Evolutionary conservation across 306 rosid species (phyloP), one percentile per base, ranked within the genome.

Genomic region (Glycine latifolia): DNA sequence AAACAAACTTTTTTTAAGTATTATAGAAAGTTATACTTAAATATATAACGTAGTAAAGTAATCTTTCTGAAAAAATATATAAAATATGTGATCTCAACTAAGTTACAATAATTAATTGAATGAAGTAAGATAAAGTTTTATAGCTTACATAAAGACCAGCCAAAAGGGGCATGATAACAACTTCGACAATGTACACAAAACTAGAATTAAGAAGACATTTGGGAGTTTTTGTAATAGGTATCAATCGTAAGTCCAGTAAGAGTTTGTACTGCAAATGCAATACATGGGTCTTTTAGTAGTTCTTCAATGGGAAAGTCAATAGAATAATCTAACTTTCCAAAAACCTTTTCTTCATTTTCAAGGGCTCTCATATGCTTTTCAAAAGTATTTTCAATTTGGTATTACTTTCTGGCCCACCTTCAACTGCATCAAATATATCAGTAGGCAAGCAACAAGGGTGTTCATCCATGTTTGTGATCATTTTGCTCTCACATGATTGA

Each of bases 181-280:
- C 79, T 39, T 48, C 77, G 33, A 85, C 43, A 26, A 26, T 26
- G 31, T 26, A 26, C 31, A 26, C 44, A 72, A 65, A 10, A 77
- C 31, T 26, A 26, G 31, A 26, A 61, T 14, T 63, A 73, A 4
- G 77, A 69, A 16, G 75, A 76, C 41, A 69, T 37, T 54, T 81
- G 85, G 33, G 86, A 73, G 81, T 50, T 79, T 72, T 80, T 84
- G 3, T 12, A 52, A 26, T 85, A 66, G 53, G 76, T 70, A 5
- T 87, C 94, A 47, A 86, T 70, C 35, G 86, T 75, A 70, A 16
- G 68, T 71, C 89, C 95, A 4, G 94, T 89, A 73, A 95, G 95
- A 72, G 89, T 90, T 82, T 91, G 90, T 77, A 92, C 79, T 11
- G 98, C 97, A 85, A 95, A 91, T 54, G 97, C 97, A 43, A 92